Percentiles rank a stretch among this genome's conserved stretches.
phyloP scores from a whole-genome alignment of 805 yeast genomes.

The Sungouiozyma intestinalis region DNA sequence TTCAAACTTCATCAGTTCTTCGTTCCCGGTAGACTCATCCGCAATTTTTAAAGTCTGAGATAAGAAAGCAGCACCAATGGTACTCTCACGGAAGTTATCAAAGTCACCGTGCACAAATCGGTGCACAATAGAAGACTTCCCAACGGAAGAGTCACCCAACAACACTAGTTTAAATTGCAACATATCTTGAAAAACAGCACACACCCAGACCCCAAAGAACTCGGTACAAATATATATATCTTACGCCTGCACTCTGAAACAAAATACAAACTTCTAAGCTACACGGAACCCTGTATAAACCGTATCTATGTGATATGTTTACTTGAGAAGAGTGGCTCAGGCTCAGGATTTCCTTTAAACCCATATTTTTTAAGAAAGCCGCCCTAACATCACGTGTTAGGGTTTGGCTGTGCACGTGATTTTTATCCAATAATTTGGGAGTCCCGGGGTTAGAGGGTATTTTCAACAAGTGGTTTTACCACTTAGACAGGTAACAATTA shows the following conservation, averaged over 20 bases:
- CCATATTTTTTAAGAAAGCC: neutral
- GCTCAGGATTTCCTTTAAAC: neutral
- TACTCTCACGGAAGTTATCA: slow-evolving; percentile 73
- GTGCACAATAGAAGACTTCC: slow-evolving; percentile 70
- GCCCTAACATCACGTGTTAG: neutral
- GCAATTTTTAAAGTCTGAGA: slow-evolving; percentile 55
- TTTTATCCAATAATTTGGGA: slow-evolving; percentile 4
- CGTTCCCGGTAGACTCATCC: slow-evolving; percentile 15
- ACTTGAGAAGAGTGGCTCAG: too few species aligned
- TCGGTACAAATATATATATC: too few species aligned
- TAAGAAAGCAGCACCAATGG: slow-evolving; percentile 97
- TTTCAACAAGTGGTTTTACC: neutral
- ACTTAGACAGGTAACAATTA: too few species aligned
- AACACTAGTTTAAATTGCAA: slow-evolving; percentile 59
- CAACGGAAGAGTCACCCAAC: slow-evolving; percentile 77
- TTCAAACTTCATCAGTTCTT: slow-evolving; percentile 40
- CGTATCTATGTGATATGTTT: too few species aligned
- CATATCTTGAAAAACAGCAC: slow-evolving; percentile 14
- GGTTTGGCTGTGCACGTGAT: slow-evolving; percentile 5
- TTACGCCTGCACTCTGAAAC: too few species aligned
- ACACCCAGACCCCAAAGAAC: too few species aligned
- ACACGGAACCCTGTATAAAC: too few species aligned
- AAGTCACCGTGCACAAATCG: slow-evolving; percentile 67
- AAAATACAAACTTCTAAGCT: too few species aligned
- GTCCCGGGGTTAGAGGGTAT: neutral